Percentiles rank a stretch among this genome's conserved stretches.
Evolutionary conservation across 108 stramenopile species (phyloP).

Genomic region (Cyclotella choctawhatcheeana): DNA sequence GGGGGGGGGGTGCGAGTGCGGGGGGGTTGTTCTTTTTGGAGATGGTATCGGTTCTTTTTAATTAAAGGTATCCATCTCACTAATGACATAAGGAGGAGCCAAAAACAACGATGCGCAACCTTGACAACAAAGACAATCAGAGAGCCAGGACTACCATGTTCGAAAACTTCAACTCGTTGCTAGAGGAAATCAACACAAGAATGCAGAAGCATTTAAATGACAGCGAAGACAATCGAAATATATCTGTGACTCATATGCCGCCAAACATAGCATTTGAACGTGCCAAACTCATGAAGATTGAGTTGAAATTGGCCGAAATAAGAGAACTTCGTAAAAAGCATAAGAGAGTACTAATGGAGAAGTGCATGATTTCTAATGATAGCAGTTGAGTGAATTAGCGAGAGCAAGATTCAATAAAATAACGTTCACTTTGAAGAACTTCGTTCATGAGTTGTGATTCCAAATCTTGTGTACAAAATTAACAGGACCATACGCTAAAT

Average conservation of each 20-base stretch:
- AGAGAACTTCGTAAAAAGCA: conserved; percentile 1
- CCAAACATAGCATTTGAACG: conserved; percentile 10
- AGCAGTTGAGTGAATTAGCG: background rate
- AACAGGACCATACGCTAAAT: too few relatives aligned
- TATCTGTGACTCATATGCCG: background rate
- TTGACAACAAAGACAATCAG: too few relatives aligned
- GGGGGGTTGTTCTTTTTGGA: too few relatives aligned
- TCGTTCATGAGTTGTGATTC: background rate
- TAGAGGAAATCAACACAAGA: background rate
- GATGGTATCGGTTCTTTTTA: too few relatives aligned
- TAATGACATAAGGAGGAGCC: too few relatives aligned
- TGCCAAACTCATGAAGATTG: background rate
- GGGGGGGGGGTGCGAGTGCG: too few relatives aligned
- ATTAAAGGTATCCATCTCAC: too few relatives aligned
- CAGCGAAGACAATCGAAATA: background rate
- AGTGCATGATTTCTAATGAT: background rate
- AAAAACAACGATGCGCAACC: too few relatives aligned
- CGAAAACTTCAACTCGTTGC: background rate
- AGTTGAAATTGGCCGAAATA: conserved; percentile 5
- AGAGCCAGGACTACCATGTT: too few relatives aligned
- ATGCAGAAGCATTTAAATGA: background rate
- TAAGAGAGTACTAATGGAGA: background rate
- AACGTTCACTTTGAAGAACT: background rate
- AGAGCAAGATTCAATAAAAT: background rate
- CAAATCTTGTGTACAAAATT: too few relatives aligned